Conservation (phyloP, 2,329 filamentous ascomycete species). For the Gaeumannomyces tritici region DNA sequence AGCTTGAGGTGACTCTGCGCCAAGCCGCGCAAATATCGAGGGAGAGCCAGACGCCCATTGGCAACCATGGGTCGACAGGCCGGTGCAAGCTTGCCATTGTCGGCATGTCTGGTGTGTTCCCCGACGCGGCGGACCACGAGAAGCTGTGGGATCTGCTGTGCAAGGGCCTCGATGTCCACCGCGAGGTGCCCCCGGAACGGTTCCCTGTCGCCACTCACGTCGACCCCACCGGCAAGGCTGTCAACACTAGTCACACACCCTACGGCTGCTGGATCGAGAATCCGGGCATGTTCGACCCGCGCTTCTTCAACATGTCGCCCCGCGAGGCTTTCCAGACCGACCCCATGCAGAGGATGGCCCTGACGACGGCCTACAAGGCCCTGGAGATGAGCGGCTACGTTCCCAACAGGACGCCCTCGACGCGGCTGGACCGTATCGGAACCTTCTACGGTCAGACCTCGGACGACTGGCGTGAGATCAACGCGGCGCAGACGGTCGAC, state of each 20-base stretch:
- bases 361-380: constrained; percentile 72
- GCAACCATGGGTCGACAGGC: constrained; percentile 35
- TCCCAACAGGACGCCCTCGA: constrained; percentile 63
- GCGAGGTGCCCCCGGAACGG: constrained; percentile 57
- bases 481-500: constrained; percentile 62
- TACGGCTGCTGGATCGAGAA: constrained; percentile 69
- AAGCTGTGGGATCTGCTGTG: constrained; percentile 67
- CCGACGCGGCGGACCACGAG: constrained; percentile 60
- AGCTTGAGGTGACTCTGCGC: constrained; percentile 31
- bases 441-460: constrained; percentile 69
- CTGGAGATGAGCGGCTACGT: constrained; percentile 74
- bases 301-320: constrained; percentile 82
- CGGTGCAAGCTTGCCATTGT: constrained; percentile 74
- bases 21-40: constrained; percentile 23
- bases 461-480: constrained; percentile 70
- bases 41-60: constrained; percentile 25
- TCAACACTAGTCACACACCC: constrained; percentile 69
- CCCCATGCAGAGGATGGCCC: constrained; percentile 68
- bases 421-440: constrained; percentile 52
- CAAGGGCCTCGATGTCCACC: constrained; percentile 66
- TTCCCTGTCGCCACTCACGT: constrained; percentile 64
- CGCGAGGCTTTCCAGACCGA: constrained; percentile 73
- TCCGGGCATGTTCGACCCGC: constrained; percentile 69
- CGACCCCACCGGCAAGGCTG: constrained; percentile 61
- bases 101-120: constrained; percentile 71